Conservation (phyloP, 176 grass and related monocot species). For the Typha latifolia region DNA sequence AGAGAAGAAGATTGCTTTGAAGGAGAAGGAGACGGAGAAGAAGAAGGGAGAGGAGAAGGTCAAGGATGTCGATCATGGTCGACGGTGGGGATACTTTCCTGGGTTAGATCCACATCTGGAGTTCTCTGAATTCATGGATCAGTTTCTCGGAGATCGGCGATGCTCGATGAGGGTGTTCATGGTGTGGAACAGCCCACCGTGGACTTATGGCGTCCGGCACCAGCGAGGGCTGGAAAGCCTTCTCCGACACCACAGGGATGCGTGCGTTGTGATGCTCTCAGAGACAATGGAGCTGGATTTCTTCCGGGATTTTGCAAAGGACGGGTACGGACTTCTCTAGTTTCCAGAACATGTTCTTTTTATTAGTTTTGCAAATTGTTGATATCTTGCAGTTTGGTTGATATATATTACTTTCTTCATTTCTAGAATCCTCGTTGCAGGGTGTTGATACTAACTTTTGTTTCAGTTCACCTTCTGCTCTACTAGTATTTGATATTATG, state of each 20-base stretch:
- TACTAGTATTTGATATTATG: no score
- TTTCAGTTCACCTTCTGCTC: no score
- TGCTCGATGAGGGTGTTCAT: slow-evolving; percentile 82
- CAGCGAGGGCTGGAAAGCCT: slow-evolving; percentile 82
- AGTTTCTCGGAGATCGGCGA: slow-evolving; percentile 38
- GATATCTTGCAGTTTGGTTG: background rate
- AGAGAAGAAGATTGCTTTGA: slow-evolving; percentile 8
- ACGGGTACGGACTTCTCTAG: slow-evolving; percentile 45
- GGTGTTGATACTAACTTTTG: no score
- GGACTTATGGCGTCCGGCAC: slow-evolving; percentile 59
- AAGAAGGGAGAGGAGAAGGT: slow-evolving; percentile 1
- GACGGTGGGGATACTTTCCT: slow-evolving; percentile 71
- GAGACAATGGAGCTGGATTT: slow-evolving; percentile 75
- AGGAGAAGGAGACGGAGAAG: slow-evolving; percentile 16
- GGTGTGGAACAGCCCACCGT: slow-evolving; percentile 88
- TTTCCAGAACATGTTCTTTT: background rate
- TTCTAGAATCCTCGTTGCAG: no score
- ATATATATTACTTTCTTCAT: background rate
- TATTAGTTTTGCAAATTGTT: background rate
- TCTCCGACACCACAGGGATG: slow-evolving; percentile 60
- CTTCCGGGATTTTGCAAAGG: slow-evolving; percentile 64
- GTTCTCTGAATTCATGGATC: slow-evolving; percentile 68
- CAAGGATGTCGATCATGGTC: slow-evolving; percentile 19
- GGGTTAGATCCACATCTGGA: slow-evolving; percentile 58
- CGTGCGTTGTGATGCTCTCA: slow-evolving; percentile 62